Evolutionary conservation across 148 eudicot genomes (phyloP), one percentile per base, ranked within the genome.

Genomic region (Agrostemma githago): DNA sequence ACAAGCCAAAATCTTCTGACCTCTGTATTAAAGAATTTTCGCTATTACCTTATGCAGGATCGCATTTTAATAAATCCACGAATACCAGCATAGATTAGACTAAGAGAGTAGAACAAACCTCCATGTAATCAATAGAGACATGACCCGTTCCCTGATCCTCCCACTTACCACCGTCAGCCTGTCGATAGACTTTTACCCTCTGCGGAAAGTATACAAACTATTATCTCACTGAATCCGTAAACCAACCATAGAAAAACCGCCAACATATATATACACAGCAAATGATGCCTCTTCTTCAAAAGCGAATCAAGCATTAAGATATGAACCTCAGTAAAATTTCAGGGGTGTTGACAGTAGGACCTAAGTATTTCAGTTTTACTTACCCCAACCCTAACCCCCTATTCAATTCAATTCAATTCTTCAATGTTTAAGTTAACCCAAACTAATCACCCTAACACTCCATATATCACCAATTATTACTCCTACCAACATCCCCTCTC

Each of bases 71-170:
- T 9, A 34, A 38, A 69, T 21, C 40, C n/a, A 60, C 5, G 21
- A 77, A 51, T 20, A 63, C 37, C 58, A 62, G 67, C 12, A 53
- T 10, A 43, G 61, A n/a, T 71, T 21, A 51, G 4, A 2, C 8
- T 51, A 8, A 3, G 56, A 51, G 68, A 16, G 59, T 39, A 70
- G 62, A 73, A 68, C 87, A 76, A 62, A 92, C 99, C 97, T 96
- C 99, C 78, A 86, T 70, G 83, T 86, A 96, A 83, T 92, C 99
- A 84, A 96, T 87, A 76, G 92, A 84, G 51, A 92, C 89, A 83
- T 96, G 97, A 48, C 99, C 99, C 75, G 96, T 90, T 78, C 99
- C 99, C 71, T 89, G 97, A 83, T 96, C 99, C 81, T 96, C 99
- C 99, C 99, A 96, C 78, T 96, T 92, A 67, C 99, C 96, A 76